Percentiles rank a stretch among this genome's conserved stretches.
Conservation (phyloP, 164 flowering plant species). For the Umbellularia californica region DNA sequence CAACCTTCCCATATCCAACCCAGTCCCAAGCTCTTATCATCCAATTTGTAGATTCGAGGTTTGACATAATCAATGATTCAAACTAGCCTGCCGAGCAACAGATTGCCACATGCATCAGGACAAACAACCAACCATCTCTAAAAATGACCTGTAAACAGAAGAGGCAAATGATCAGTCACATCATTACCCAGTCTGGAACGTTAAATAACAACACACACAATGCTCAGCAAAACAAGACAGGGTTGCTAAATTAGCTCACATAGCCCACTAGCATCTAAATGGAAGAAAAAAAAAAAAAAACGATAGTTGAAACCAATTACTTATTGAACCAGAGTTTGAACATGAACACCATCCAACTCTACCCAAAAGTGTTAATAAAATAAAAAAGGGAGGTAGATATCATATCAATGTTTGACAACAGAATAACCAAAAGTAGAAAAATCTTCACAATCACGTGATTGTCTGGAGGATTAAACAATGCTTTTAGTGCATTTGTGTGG, state of each 20-base stretch:
- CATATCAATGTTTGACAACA: no score
- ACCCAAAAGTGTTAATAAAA: no score
- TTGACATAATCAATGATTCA: not conserved
- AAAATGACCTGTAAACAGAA: conserved; percentile 1
- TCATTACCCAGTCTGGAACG: not conserved
- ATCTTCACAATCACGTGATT: no score
- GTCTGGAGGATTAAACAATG: no score
- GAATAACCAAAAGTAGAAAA: no score
- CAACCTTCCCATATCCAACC: not conserved
- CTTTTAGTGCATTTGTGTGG: no score
- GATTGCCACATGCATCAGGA: not conserved
- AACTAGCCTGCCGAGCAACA: not conserved
- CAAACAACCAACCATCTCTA: not conserved
- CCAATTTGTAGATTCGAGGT: not conserved
- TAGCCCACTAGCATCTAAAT: not conserved
- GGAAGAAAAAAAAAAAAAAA: not conserved
- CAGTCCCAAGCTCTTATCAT: not conserved
- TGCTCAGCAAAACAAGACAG: not conserved
- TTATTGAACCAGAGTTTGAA: not conserved
- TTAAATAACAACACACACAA: not conserved
- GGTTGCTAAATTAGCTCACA: not conserved
- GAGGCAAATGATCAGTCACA: not conserved
- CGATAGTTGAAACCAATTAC: not conserved
- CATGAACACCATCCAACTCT: not conserved
- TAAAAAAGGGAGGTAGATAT: no score